Evolutionary conservation across 75 land plant species (phyloP).

Genomic region (Isoetes taiwanensis): DNA sequence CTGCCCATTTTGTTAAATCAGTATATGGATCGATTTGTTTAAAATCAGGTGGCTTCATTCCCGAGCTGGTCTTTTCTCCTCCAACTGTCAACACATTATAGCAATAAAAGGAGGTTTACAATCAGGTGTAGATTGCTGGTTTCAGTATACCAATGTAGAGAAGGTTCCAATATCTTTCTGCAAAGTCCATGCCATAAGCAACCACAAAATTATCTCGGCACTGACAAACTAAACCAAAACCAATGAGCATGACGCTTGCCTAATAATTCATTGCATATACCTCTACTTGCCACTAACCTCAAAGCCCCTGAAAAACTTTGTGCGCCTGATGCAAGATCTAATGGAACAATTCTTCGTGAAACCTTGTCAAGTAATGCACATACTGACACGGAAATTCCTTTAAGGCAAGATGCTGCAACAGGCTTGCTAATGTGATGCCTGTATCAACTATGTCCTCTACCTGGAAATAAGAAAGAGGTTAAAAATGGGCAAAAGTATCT

Average conservation of each 20-base stretch:
- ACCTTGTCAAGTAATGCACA: constrained; percentile 72
- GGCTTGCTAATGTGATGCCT: constrained; percentile 50
- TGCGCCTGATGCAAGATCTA: constrained; percentile 43
- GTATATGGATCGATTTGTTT: too few relatives aligned
- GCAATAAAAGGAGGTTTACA: too few relatives aligned
- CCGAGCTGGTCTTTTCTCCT: too few relatives aligned
- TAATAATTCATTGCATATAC: too few relatives aligned
- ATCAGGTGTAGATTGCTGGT: background rate
- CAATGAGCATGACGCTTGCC: too few relatives aligned
- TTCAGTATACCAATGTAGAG: background rate
- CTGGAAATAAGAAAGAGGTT: too few relatives aligned
- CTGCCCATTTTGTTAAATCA: too few relatives aligned
- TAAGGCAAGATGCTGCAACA: constrained; percentile 35
- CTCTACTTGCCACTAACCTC: too few relatives aligned
- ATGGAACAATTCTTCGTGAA: constrained; percentile 41
- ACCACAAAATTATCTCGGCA: constrained; percentile 4
- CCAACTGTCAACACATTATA: too few relatives aligned
- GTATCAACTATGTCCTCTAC: constrained; percentile 89
- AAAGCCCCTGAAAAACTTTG: constrained; percentile 57
- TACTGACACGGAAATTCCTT: constrained; percentile 72
- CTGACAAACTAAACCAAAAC: constrained; percentile 8
- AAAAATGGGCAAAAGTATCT: too few relatives aligned
- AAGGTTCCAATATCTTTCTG: background rate
- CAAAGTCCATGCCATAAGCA: constrained; percentile 7
- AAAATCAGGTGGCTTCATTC: too few relatives aligned